Base-by-base conservation (phyloP, 768 basidiomycete species). In the Dictyophora rubrovolvata region DNA sequence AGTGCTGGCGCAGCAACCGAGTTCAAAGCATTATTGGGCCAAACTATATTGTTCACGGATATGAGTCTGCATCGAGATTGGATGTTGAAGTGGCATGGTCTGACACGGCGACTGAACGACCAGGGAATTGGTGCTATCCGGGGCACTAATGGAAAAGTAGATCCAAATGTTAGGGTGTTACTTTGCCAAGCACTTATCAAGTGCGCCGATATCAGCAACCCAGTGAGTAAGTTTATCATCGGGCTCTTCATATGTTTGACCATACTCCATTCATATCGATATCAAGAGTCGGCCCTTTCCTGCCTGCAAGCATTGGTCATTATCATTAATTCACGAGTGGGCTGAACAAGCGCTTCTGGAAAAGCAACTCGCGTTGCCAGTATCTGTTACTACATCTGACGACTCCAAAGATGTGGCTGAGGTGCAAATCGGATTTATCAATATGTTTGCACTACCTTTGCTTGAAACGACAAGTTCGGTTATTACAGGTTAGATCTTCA, bases 191-290 rank as follows among this genome's bases (percentile, higher is more conserved):
- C 89, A 2, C 73, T 99, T 54, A 84, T 99, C 69, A 98, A 99
- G 72, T 96, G 94, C 67, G 93, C 95, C 17, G 96, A 99, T 73
- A 98, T 99, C 67, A 93, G 91, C 69, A 99, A 99, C 70, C 95
- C 96, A 16, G 93, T 96, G 69, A 63, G 93, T 81, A 14, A 51
- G 17, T 28, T 28, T n/a, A 51, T 33, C 18, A 52, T n/a, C 7
- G 47, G 37, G 14, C 23, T 6, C 20, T 18, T 37, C 36, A 36
- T 8, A 37, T 54, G 20, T 51, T 49, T 55, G 18, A 55, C 47
- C 48, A 35, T 2, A 22, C 42, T 55, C 14, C 21, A 10, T 48
- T 57, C 28, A 60, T 54, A 64, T 22, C 56, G 35, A 11, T 55
- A 51, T 8, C 59, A 48, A 97, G 94, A 86, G 87, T 63, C 93